phyloP scores from a whole-genome alignment of 768 basidiomycete species.

The Auriscalpium microsporum region DNA sequence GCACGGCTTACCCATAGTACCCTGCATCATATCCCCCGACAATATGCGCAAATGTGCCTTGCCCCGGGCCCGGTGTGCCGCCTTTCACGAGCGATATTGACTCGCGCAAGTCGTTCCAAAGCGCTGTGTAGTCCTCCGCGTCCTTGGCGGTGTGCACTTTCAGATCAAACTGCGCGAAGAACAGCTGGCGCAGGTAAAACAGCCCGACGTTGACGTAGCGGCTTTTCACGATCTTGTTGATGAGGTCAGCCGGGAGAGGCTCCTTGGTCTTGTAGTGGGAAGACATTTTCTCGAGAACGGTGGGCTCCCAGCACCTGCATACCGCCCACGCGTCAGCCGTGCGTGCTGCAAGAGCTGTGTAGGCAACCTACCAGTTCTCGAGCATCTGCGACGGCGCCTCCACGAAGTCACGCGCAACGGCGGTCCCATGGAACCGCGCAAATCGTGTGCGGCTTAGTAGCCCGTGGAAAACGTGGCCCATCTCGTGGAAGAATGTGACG shows the following conservation, averaged over 20 bases:
- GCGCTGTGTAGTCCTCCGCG: slow-evolving; percentile 59
- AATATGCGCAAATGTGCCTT: slow-evolving; percentile 71
- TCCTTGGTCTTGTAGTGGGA: slow-evolving; percentile 72
- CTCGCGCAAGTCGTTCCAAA: slow-evolving; percentile 73
- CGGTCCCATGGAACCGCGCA: slow-evolving; percentile 75
- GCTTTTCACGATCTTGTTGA: slow-evolving; percentile 71
- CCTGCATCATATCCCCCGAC: slow-evolving; percentile 64
- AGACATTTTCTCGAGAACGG: slow-evolving; percentile 69
- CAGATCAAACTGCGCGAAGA: slow-evolving; percentile 76
- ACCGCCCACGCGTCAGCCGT: no score
- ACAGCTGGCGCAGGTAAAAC: slow-evolving; percentile 75
- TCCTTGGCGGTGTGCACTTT: slow-evolving; percentile 65
- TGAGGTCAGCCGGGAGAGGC: slow-evolving; percentile 61
- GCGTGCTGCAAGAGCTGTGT: slow-evolving; percentile 1
- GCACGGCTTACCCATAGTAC: slow-evolving; percentile 54
- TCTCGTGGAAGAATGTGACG: slow-evolving; percentile 89
- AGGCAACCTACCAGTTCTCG: slow-evolving; percentile 62
- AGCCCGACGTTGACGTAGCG: slow-evolving; percentile 75
- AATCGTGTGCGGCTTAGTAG: slow-evolving; percentile 64
- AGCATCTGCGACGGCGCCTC: slow-evolving; percentile 91
- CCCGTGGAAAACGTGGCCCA: slow-evolving; percentile 48
- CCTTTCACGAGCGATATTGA: slow-evolving; percentile 61
- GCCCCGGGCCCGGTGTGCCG: slow-evolving; percentile 53
- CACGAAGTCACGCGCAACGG: slow-evolving; percentile 74
- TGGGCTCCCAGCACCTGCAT: slow-evolving; percentile 70